Base-by-base conservation (phyloP, 257 asterid species). In the Fraxinus cuspidata region DNA sequence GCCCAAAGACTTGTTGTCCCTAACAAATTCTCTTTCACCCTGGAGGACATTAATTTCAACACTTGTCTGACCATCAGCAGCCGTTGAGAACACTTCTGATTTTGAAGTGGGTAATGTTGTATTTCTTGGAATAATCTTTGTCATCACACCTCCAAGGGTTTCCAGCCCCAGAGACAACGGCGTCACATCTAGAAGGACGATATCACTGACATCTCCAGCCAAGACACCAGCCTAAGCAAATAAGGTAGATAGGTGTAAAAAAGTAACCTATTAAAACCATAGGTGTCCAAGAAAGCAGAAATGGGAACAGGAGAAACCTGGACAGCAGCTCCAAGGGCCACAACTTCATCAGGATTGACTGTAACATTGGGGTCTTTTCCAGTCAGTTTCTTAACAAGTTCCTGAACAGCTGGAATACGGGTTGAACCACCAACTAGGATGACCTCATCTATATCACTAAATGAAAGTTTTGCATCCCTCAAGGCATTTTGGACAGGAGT, bases 241-340 rank as follows among this genome's bases (percentile, higher is more conserved):
- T 44, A 70, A 19, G 35, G 32, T 56, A 56, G 51, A 21, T 4
- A 53, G 6, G 2, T 4, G 1, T 42, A 21, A 42, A 4, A 47
- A 35, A 28, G 3, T 25, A 32, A 23, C 27, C 63, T 16, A 38
- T 25, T 23, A 28, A 16, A 12, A 4, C n/a, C 47, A 25, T 8
- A 71, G 37, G 25, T 1, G 8, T n/a, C 21, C 65, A 19, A 8
- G 7, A 71, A 37, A 71, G 38, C 9, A 44, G 28, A 40, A 21
- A 5, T 38, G 34, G 10, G 64, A 7, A 42, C 42, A 42, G 11
- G 60, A 4, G 78, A 49, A 42, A 84, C 93, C 89, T 89, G 93
- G 75, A 89, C 93, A 28, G 93, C 93, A 70, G 93, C 93, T 76
- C 93, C 93, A 70, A 89, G 89, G 40, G 93, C 93, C 79, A 89